Evolutionary conservation across 2,329 filamentous ascomycete species (phyloP).

Genomic region (Endothia cerciana): DNA sequence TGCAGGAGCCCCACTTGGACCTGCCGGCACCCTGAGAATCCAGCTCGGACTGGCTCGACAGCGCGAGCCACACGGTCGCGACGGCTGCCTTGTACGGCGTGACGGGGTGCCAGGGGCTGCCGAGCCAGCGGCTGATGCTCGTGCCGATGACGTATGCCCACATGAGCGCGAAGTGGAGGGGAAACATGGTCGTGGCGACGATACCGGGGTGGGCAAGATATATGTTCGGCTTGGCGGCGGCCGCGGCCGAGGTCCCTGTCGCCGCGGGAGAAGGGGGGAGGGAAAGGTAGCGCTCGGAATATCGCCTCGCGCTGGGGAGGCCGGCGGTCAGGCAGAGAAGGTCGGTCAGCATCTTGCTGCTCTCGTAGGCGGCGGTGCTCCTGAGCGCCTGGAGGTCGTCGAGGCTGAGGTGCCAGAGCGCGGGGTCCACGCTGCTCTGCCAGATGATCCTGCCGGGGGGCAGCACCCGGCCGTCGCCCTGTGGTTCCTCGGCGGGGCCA

Average conservation of each 20-base stretch:
- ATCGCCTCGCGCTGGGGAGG: constrained; percentile 64
- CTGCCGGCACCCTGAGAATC: constrained; percentile 58
- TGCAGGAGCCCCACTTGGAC: constrained; percentile 84
- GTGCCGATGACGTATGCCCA: constrained; percentile 71
- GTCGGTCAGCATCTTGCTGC: constrained; percentile 85
- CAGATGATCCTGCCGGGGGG: constrained; percentile 75
- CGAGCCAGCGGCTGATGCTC: constrained; percentile 73
- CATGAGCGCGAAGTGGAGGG: constrained; percentile 70
- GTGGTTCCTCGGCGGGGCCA: not conserved
- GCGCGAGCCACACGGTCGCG: constrained; percentile 76
- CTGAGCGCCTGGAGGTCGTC: constrained; percentile 77
- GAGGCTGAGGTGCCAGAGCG: constrained; percentile 55
- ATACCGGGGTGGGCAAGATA: constrained; percentile 88
- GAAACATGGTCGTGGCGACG: constrained; percentile 79
- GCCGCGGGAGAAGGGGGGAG: not conserved
- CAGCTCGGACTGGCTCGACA: constrained; percentile 67
- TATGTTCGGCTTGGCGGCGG: constrained; percentile 38
- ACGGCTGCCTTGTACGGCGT: constrained; percentile 77
- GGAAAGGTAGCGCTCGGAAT: constrained; percentile 59
- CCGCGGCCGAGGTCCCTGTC: not conserved
- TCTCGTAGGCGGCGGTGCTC: constrained; percentile 74
- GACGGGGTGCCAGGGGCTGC: constrained; percentile 86
- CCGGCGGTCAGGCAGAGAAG: constrained; percentile 74
- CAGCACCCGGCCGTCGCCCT: constrained; percentile 40
- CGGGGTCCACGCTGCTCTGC: constrained; percentile 81